These are phyloP conservation scores for Metarhizium guizhouense DNA, from an alignment of 2,329 filamentous ascomycete species.

Conservation along the genomic window DNA sequence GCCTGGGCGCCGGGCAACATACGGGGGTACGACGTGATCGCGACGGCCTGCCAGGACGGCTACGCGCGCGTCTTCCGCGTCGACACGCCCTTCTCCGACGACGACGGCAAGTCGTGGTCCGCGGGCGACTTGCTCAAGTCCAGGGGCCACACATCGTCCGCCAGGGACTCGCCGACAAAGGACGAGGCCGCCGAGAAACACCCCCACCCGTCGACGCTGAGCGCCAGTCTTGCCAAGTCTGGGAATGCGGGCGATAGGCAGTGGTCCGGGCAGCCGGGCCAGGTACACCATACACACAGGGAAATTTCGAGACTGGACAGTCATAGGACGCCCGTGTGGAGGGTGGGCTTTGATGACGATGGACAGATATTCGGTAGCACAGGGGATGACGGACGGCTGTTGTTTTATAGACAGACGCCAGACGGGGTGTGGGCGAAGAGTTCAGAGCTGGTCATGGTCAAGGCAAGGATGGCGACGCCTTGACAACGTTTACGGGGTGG, in stretches of 20 bases:
- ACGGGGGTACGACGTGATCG: constrained; percentile 80
- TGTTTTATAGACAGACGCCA: constrained; percentile 53
- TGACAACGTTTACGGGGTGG: constrained; percentile 11
- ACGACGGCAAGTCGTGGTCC: constrained; percentile 42
- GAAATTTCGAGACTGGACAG: constrained; percentile 59
- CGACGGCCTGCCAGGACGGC: constrained; percentile 88
- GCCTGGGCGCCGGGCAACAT: constrained; percentile 91
- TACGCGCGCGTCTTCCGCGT: constrained; percentile 82
- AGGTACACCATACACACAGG: constrained; percentile 53
- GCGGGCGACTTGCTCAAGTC: constrained; percentile 33
- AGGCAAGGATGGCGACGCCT: constrained; percentile 41
- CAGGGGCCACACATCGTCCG: constrained; percentile 13
- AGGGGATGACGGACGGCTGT: constrained; percentile 62
- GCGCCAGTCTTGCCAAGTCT: constrained; percentile 44
- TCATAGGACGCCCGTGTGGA: constrained; percentile 65
- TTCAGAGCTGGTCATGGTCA: constrained; percentile 49
- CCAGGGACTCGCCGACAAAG: constrained; percentile 18
- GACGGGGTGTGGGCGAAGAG: constrained; percentile 51
- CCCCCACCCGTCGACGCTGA: constrained; percentile 35
- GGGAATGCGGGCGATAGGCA: constrained; percentile 36
- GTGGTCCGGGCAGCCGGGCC: constrained; percentile 51
- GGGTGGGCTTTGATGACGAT: constrained; percentile 60
- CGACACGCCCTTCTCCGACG: constrained; percentile 44
- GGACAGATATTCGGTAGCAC: constrained; percentile 68
- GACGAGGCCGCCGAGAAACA: constrained; percentile 24